Evolutionary conservation across 768 basidiomycete genomes (phyloP), one percentile per base, ranked within the genome.

Genomic region (Boletus reticulatus): DNA sequence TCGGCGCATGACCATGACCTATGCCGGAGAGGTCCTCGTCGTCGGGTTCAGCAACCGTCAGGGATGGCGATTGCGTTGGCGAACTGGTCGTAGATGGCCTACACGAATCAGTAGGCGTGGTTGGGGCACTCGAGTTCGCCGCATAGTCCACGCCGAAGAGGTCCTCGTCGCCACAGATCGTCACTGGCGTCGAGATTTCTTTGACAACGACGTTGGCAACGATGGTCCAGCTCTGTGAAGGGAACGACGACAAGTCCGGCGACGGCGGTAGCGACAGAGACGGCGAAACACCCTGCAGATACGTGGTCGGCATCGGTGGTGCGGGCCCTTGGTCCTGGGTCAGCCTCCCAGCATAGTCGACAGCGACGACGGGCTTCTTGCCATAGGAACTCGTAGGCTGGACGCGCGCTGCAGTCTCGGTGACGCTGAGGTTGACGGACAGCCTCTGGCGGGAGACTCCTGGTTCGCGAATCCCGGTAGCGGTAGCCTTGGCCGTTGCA

Each of bases 221-320:
- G 10, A 47, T 44, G 5, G 43, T 43, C 63, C 45, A 49, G 9
- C 27, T 55, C 27, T 48, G 63, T 0, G 59, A 64, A 4, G 48
- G 58, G 44, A 50, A 55, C 0, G n/a, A n/a, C n/a, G n/a, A n/a
- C n/a, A n/a, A n/a, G n/a, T n/a, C n/a, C n/a, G 62, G 43, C 8
- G 48, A 48, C 6, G 34, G 7, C 1, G 38, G 41, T 3, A 39
- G 39, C 1, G 57, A 43, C 29, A 29, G 44, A 6, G 7, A 1
- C 9, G 6, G 11, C 5, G 16, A 10, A 2, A 5, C 1, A 32
- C 6, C 9, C 19, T 16, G 20, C 0, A 34, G 2, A 32, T 45
- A n/a, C 10, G 17, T 8, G 12, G 27, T 24, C 1, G 29, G 27
- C 12, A 29, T 4, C 14, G 24, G 19, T 22, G 6, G 2, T 12